A percentile compares a stretch with the other conserved stretches of the same genome.
phyloP scores from a whole-genome alignment of 1,284 basidiomycete species.

The Microbotryomycetes sp. region DNA sequence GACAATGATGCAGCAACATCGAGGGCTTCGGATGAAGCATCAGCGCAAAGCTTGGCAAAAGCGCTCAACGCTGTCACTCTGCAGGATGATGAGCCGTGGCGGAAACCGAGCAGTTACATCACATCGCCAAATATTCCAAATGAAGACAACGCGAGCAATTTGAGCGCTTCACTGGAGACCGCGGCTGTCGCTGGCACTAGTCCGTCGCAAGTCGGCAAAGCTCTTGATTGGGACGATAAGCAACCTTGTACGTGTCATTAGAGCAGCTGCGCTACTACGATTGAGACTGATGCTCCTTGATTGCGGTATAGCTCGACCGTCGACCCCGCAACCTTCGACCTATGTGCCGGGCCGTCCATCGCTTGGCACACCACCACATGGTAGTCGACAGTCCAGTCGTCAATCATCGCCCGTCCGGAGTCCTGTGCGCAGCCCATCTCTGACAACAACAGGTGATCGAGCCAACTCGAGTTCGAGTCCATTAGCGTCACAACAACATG shows the following conservation, averaged over 20 bases:
- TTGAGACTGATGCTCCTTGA: background rate
- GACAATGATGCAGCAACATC: no score
- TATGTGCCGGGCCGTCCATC: background rate
- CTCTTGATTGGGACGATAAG: background rate
- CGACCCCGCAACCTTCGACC: background rate
- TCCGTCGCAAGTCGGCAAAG: background rate
- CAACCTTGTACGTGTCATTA: background rate
- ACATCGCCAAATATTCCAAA: background rate
- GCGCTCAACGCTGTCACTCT: background rate
- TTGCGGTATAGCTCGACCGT: background rate
- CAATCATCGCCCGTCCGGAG: background rate
- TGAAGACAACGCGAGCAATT: background rate
- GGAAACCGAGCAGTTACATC: background rate
- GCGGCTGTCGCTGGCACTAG: background rate
- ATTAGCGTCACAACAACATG: no score
- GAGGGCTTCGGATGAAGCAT: background rate
- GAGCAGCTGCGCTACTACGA: background rate
- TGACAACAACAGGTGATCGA: background rate
- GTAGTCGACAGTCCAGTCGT: background rate
- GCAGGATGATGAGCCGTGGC: background rate
- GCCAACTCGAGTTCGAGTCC: background rate
- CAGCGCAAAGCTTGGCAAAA: background rate
- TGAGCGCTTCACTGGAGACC: background rate
- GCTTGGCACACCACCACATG: background rate
- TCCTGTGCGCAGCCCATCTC: background rate